Percentiles rank a stretch among this genome's conserved stretches.
phyloP scores from a whole-genome alignment of 306 rosid species.

The Rosa lucieae region DNA sequence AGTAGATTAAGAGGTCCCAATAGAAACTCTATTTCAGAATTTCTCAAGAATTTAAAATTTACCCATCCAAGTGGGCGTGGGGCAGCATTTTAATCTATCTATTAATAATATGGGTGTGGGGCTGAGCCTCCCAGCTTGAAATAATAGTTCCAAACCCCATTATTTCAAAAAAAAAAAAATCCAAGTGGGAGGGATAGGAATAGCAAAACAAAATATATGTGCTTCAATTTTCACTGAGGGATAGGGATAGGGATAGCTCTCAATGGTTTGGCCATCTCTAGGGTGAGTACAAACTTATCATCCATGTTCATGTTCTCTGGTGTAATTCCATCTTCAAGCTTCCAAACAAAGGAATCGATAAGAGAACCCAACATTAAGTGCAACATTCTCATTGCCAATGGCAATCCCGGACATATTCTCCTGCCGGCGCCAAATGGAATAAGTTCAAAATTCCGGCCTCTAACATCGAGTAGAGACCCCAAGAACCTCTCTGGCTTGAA shows the following conservation, averaged over 20 bases:
- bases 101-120: no score
- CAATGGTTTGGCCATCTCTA: slow-evolving; percentile 40
- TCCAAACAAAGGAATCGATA: slow-evolving; percentile 58
- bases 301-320: slow-evolving; percentile 46
- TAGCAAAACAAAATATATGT: not conserved
- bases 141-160: no score
- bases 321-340: slow-evolving; percentile 37
- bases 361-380: slow-evolving; percentile 50
- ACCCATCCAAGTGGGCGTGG: no score
- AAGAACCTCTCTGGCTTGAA: slow-evolving; percentile 60
- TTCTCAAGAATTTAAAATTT: no score
- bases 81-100: no score
- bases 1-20: no score
- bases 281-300: slow-evolving; percentile 46
- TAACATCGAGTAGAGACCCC: slow-evolving; percentile 40
- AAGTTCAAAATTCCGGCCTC: slow-evolving; percentile 45
- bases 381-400: slow-evolving; percentile 50
- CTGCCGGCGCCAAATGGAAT: slow-evolving; percentile 51
- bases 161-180: no score
- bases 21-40: no score
- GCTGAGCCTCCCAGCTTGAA: no score
- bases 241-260: slow-evolving; percentile 31
- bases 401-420: slow-evolving; percentile 46
- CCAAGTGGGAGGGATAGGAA: no score
- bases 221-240: not conserved